Conservation (phyloP, 352 stramenopile species). For the Phytophthora citrophthora region DNA sequence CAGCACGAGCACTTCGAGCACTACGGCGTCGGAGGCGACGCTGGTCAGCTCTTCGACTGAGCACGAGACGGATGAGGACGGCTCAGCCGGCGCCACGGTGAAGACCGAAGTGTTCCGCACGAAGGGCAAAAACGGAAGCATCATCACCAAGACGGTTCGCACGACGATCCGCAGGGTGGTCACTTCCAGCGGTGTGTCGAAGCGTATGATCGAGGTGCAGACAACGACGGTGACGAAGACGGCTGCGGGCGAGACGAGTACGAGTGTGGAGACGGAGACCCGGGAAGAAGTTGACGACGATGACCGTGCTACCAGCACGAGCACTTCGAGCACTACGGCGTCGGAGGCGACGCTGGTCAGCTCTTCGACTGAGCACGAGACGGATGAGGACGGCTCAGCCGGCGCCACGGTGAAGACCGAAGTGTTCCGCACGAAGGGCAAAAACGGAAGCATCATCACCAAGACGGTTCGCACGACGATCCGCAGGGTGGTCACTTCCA, state of each 20-base stretch:
- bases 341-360: constrained; percentile 26
- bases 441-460: constrained; percentile 22
- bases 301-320: constrained; percentile 4
- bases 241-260: constrained; percentile 17
- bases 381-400: constrained; percentile 15
- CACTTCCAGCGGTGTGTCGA: constrained; percentile 19
- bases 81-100: constrained; percentile 1
- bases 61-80: constrained; percentile 21
- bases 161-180: constrained; percentile 28
- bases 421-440: constrained; percentile 14
- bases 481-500: constrained; percentile 22
- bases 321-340: not conserved
- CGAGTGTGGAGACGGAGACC: constrained; percentile 23
- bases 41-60: constrained; percentile 21
- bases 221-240: constrained; percentile 26
- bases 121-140: constrained; percentile 15
- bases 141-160: constrained; percentile 21
- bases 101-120: constrained; percentile 20
- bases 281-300: constrained; percentile 18
- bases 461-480: constrained; percentile 34
- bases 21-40: constrained; percentile 17
- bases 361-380: constrained; percentile 19
- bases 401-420: constrained; percentile 10
- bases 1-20: not conserved
- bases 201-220: constrained; percentile 28